Percentiles rank a stretch among this genome's conserved stretches.
Evolutionary conservation across 805 yeast species (phyloP).

Genomic region (Saturnispora bothae): DNA sequence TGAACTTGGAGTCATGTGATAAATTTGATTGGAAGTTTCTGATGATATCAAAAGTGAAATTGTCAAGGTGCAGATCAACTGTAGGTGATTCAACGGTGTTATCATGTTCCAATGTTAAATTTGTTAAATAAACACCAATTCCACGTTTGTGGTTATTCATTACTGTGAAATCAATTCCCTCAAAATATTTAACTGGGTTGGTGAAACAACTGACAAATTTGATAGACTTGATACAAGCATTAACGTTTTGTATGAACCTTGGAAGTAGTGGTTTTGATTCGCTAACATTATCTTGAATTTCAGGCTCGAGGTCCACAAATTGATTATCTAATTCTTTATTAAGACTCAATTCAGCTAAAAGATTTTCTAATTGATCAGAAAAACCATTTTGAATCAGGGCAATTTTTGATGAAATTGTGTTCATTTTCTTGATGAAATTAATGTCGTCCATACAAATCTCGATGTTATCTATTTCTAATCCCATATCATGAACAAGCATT

Average conservation of each 20-base stretch:
- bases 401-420: neutral
- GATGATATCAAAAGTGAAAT: constrained; percentile 12
- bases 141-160: constrained; percentile 24
- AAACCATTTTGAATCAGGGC: neutral
- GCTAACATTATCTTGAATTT: neutral
- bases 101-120: constrained; percentile 7
- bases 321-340: neutral
- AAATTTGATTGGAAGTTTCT: constrained; percentile 17
- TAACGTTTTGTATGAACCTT: constrained; percentile 8
- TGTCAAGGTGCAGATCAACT: constrained; percentile 9
- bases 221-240: constrained; percentile 11
- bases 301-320: neutral
- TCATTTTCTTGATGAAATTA: constrained; percentile 1
- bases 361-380: neutral
- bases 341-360: neutral
- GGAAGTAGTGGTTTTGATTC: constrained; percentile 9
- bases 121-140: constrained; percentile 8
- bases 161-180: constrained; percentile 21
- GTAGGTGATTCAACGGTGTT: constrained; percentile 11
- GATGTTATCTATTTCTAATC: constrained; percentile 5
- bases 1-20: constrained; percentile 4
- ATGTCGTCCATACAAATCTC: constrained; percentile 11
- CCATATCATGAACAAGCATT: constrained; percentile 7
- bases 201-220: constrained; percentile 20
- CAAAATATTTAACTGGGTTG: constrained; percentile 24